Evolutionary conservation across 169 alveolate genomes (phyloP).

Genomic region (Besnoitia besnoiti): DNA sequence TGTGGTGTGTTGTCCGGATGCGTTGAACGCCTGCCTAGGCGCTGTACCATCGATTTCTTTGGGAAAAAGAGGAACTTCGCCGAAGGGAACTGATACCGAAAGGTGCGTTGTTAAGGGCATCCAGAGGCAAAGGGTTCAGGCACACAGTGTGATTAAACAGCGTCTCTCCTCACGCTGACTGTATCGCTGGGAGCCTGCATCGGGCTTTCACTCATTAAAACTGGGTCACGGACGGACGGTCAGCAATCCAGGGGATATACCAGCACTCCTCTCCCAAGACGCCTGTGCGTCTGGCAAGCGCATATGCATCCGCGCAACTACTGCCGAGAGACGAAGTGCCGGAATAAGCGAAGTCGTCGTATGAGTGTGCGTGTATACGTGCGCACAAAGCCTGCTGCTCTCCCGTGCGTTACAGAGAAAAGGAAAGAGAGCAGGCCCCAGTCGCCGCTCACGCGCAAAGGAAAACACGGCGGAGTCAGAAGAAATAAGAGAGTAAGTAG

Average conservation of each 20-base stretch:
- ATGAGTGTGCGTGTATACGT: too few species aligned
- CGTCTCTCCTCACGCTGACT: background rate
- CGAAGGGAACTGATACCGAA: constrained; percentile 15
- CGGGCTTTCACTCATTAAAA: background rate
- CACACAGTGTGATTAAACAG: too few species aligned
- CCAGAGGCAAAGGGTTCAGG: background rate
- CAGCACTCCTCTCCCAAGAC: too few species aligned
- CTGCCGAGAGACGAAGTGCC: background rate
- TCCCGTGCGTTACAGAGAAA: background rate
- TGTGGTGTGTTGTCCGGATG: background rate
- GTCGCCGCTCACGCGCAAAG: constrained; percentile 16
- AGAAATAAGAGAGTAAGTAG: constrained; percentile 9
- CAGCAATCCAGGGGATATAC: too few species aligned
- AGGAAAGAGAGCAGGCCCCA: constrained; percentile 10
- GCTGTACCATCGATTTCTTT: constrained; percentile 17
- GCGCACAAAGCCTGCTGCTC: too few species aligned
- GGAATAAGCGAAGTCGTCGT: too few species aligned
- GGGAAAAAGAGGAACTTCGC: constrained; percentile 32
- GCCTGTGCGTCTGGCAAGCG: too few species aligned
- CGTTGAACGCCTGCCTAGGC: background rate
- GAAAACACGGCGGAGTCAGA: background rate
- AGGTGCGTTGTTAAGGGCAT: background rate
- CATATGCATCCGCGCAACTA: too few species aligned
- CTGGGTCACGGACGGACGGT: background rate
- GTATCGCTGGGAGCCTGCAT: background rate